Evolutionary conservation across 208 protist genomes (phyloP).

Genomic region (Porcisia deanei): DNA sequence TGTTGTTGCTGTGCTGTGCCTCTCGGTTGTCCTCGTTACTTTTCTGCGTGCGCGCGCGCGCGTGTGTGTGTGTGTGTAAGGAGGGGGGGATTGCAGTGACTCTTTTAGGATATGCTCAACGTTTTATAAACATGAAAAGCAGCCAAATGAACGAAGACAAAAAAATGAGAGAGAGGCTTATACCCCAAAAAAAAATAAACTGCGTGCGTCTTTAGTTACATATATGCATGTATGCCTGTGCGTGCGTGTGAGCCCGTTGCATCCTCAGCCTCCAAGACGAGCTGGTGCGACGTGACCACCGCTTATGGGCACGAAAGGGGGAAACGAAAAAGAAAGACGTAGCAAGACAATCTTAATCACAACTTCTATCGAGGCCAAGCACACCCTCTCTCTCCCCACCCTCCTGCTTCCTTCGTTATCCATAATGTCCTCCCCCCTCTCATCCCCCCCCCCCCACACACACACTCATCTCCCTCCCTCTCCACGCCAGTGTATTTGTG

Average conservation of each 20-base stretch:
- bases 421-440: neutral
- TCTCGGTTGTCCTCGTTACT: neutral
- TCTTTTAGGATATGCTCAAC: neutral
- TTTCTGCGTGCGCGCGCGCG: neutral
- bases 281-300: no score
- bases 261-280: no score
- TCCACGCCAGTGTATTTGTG: neutral
- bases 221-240: no score
- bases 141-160: neutral
- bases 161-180: neutral
- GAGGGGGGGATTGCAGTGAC: neutral
- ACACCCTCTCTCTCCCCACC: no score
- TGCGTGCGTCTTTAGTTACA: no score
- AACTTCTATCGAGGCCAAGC: neutral
- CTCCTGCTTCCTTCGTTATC: no score
- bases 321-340: no score
- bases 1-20: neutral
- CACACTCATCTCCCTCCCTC: neutral
- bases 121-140: neutral
- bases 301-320: no score
- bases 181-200: no score
- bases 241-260: no score
- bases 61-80: neutral
- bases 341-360: no score
- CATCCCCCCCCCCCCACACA: neutral